These are phyloP conservation scores for Calonectria ilicicola DNA, from an alignment of 2,329 filamentous ascomycete genomes.

Conservation along the genomic window DNA sequence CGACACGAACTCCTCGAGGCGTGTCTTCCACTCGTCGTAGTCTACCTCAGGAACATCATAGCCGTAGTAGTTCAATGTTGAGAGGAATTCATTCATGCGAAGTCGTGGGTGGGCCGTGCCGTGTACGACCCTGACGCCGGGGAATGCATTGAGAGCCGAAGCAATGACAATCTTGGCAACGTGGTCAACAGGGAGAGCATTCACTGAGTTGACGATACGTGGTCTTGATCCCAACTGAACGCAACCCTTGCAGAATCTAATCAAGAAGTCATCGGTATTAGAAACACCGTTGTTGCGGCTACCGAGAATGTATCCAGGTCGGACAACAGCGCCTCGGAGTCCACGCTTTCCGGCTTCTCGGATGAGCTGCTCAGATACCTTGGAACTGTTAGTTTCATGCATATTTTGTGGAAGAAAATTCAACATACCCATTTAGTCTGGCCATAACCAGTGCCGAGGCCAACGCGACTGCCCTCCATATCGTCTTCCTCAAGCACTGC, in stretches of 20 bases:
- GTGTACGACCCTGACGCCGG: conserved; percentile 72
- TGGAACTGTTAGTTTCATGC: not conserved
- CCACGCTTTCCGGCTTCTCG: conserved; percentile 83
- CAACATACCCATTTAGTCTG: conserved; percentile 86
- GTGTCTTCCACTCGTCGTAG: conserved; percentile 59
- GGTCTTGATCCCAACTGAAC: conserved; percentile 81
- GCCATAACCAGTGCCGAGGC: conserved; percentile 88
- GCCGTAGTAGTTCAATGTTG: conserved; percentile 76
- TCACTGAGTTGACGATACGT: conserved; percentile 86
- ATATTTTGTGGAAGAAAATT: not conserved
- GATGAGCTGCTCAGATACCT: conserved; percentile 69
- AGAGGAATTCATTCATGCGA: conserved; percentile 81
- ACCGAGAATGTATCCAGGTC: conserved; percentile 88
- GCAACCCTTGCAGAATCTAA: conserved; percentile 88
- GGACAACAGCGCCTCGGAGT: conserved; percentile 81
- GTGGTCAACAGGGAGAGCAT: conserved; percentile 87
- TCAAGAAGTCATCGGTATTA: conserved; percentile 90
- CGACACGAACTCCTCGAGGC: conserved; percentile 39
- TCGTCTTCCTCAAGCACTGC: conserved; percentile 83
- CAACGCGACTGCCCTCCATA: conserved; percentile 78
- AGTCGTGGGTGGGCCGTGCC: conserved; percentile 85
- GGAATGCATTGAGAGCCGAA: conserved; percentile 69
- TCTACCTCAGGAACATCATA: conserved; percentile 82
- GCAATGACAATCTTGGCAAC: conserved; percentile 84
- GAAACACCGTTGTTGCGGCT: conserved; percentile 76